These are phyloP conservation scores for Skeletonema marinoi DNA, from an alignment of 108 stramenopile genomes.

Conservation along the genomic window DNA sequence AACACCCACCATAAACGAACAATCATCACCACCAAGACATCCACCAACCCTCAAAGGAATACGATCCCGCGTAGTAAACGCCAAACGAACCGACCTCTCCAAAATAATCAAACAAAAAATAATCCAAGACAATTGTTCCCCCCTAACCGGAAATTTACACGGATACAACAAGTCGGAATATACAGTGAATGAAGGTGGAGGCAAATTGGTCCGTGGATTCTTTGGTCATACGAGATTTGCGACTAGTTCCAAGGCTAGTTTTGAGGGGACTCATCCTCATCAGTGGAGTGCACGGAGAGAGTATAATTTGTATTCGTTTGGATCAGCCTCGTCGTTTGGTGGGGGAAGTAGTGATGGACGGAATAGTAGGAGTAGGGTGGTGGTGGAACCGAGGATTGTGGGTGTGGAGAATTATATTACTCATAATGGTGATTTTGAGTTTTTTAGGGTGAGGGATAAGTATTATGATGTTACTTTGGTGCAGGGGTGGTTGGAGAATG, in stretches of 20 bases:
- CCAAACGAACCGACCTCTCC: slow-evolving; percentile 76
- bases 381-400: slow-evolving; percentile 1
- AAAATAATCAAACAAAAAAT: slow-evolving; percentile 53
- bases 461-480: slow-evolving; percentile 68
- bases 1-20: slow-evolving; percentile 12
- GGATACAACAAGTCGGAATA: slow-evolving; percentile 37
- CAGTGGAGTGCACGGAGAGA: slow-evolving; percentile 57
- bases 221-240: slow-evolving; percentile 85
- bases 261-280: slow-evolving; percentile 86
- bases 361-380: not conserved
- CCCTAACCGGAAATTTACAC: slow-evolving; percentile 20
- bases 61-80: slow-evolving; percentile 78
- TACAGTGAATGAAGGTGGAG: slow-evolving; percentile 7
- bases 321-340: not conserved
- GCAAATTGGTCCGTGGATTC: slow-evolving; percentile 44
- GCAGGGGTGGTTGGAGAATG: slow-evolving; percentile 68
- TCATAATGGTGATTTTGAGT: slow-evolving; percentile 92
- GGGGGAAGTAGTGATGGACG: not conserved
- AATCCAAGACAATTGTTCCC: slow-evolving; percentile 34
- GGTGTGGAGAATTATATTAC: slow-evolving; percentile 74
- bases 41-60: slow-evolving; percentile 47
- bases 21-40: not conserved
- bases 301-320: slow-evolving; percentile 21
- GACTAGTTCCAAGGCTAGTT: slow-evolving; percentile 66
- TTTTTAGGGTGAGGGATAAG: slow-evolving; percentile 64